Base-by-base conservation (phyloP, 2,329 filamentous ascomycete genomes). In the Fusarium xylarioides region DNA sequence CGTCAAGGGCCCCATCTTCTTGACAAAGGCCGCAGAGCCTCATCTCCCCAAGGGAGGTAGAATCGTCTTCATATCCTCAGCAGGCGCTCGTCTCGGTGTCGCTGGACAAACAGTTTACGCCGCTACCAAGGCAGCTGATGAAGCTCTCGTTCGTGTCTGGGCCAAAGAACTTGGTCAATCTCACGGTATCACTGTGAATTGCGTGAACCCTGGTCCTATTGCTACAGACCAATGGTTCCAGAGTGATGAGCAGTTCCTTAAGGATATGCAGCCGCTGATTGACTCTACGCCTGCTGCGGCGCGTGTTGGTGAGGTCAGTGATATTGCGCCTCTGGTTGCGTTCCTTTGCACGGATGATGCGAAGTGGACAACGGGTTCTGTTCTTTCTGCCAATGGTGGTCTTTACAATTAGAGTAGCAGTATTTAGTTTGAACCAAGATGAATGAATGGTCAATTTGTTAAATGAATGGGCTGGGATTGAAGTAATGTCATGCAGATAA, bases 121-220 rank as follows among this genome's bases (percentile, higher is more conserved):
- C 8, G 47, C 47, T 19, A 52, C 47, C 2, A 52, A 52, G 4
- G 47, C 30, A 23, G 30, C 30, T 11, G 47, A 52, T 2, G 47
- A 52, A 0, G 47, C 47, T 4, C 47, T 52, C 0, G 30, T 52
- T 52, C 47, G 47, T 11, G 30, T 52, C 47, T 52, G 30, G 47
- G 47, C 30, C 11, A 52, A 52, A 3, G 80, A 81, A 50, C 75
- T 81, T 1, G 80, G 80, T 18, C 80, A 78, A 19, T 68, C 64
- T 0, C 71, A 80, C 7, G 75, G 70, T 1, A 74, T 78, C 10
- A 81, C 77, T 0, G 79, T 81, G 2, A 81, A 82, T 63, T 76
- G 66, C 14, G 77, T 81, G 6, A 81, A 81, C 35, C 80, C 77
- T 5, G 80, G 80, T 4, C 78, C 76, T 7, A 55, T 81, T 28